These are phyloP conservation scores for Kappamyces sp. DNA, from an alignment of 192 early-diverging fungal genomes.

Conservation along the genomic window DNA sequence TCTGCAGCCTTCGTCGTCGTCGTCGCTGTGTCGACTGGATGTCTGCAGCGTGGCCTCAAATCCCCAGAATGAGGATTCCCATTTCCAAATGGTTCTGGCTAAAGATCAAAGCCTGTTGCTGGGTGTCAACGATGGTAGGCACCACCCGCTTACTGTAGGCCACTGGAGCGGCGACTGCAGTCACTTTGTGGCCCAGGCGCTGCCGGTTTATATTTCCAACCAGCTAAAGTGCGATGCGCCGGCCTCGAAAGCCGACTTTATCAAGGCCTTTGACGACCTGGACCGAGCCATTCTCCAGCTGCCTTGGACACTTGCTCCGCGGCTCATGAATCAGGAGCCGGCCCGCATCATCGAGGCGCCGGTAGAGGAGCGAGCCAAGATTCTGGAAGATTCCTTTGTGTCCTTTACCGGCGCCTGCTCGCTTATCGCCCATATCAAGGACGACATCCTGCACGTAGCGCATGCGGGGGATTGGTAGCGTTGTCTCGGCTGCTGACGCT, in stretches of 20 bases:
- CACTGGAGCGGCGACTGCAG: slow-evolving; percentile 22
- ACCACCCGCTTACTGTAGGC: background rate
- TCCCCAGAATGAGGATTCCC: slow-evolving; percentile 21
- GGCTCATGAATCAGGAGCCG: slow-evolving; percentile 13
- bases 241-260: background rate
- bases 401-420: slow-evolving; percentile 23
- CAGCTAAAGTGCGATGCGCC: slow-evolving; percentile 3
- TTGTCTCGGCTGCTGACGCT: slow-evolving; percentile 3
- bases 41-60: slow-evolving; percentile 15
- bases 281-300: slow-evolving; percentile 16
- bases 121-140: slow-evolving; percentile 23
- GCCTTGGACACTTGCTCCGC: slow-evolving; percentile 12
- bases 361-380: background rate
- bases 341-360: slow-evolving; percentile 8
- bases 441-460: slow-evolving; percentile 23
- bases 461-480: slow-evolving; percentile 21
- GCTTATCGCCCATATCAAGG: slow-evolving; percentile 17
- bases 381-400: slow-evolving; percentile 4
- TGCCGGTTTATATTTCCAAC: slow-evolving; percentile 18
- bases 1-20: background rate
- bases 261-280: slow-evolving; percentile 18
- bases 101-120: slow-evolving; percentile 12
- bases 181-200: slow-evolving; percentile 6
- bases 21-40: slow-evolving; percentile 13
- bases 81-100: slow-evolving; percentile 5